Evolutionary conservation across 2,329 filamentous ascomycete species (phyloP).

Genomic region (Phialophora verrucosa): DNA sequence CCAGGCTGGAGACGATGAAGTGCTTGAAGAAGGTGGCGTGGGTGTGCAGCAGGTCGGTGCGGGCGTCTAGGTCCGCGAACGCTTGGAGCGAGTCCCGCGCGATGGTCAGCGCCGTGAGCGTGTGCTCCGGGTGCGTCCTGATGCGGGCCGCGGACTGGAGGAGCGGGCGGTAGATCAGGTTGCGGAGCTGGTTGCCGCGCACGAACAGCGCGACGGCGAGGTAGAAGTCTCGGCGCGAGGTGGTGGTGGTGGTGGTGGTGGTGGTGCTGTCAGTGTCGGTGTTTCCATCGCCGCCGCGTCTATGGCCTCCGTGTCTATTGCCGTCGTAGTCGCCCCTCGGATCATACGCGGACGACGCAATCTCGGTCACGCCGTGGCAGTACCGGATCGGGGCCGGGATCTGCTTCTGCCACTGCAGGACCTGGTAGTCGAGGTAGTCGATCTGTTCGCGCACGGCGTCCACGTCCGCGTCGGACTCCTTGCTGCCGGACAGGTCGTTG

Average conservation of each 20-base stretch:
- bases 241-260: too few species aligned
- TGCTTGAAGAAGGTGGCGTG: conserved; percentile 25
- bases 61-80: conserved; percentile 8
- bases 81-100: conserved; percentile 12
- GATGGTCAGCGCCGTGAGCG: conserved; percentile 3
- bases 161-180: conserved; percentile 24
- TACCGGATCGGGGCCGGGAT: conserved; percentile 18
- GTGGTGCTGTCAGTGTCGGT: neutral
- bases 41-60: conserved; percentile 7
- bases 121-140: neutral
- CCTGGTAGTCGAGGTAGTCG: conserved; percentile 40
- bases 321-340: too few species aligned
- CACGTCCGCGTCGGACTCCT: neutral
- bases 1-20: conserved; percentile 18
- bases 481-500: conserved; percentile 13
- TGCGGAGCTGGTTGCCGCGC: conserved; percentile 20
- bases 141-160: conserved; percentile 17
- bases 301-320: too few species aligned
- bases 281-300: too few species aligned
- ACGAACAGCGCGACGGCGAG: conserved; percentile 20
- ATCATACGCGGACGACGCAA: neutral
- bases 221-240: conserved; percentile 4
- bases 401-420: conserved; percentile 20
- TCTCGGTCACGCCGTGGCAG: neutral
- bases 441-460: conserved; percentile 75